Conservation (phyloP, 768 basidiomycete species). For the Russula abietina region DNA sequence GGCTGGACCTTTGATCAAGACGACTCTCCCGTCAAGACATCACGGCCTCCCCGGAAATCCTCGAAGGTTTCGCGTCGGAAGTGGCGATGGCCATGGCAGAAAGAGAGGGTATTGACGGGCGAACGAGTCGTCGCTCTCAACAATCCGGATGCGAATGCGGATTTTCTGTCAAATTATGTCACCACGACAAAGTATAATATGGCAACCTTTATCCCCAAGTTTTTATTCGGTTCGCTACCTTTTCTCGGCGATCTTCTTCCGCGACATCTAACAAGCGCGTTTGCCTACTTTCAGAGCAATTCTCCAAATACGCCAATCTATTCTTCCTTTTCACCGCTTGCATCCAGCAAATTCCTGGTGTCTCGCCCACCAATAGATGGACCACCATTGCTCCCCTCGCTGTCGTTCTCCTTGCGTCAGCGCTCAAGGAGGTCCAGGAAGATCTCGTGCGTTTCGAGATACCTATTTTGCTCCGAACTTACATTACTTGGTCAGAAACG, state of each 20-base stretch:
- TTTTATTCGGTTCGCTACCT: constrained; percentile 67
- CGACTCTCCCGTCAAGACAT: constrained; percentile 31
- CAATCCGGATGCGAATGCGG: constrained; percentile 57
- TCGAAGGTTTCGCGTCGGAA: constrained; percentile 32
- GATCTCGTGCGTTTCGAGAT: constrained; percentile 60
- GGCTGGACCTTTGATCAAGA: constrained; percentile 75
- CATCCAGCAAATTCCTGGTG: constrained; percentile 97
- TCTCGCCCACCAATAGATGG: constrained; percentile 92
- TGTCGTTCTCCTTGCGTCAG: constrained; percentile 85
- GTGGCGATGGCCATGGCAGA: constrained; percentile 86
- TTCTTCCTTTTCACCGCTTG: constrained; percentile 98
- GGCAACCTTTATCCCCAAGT: constrained; percentile 85
- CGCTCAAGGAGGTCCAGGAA: constrained; percentile 93
- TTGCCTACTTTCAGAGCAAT: constrained; percentile 63
- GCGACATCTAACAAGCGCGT: constrained; percentile 12
- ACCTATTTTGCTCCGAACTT: neutral
- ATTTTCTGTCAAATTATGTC: constrained; percentile 75
- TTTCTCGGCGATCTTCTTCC: neutral
- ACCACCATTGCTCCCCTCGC: constrained; percentile 92
- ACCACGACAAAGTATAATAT: constrained; percentile 95
- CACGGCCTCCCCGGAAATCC: neutral
- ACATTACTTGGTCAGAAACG: constrained; percentile 60
- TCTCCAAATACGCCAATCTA: constrained; percentile 96
- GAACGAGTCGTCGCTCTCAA: constrained; percentile 83
- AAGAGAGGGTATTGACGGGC: constrained; percentile 54